Evolutionary conservation across 2,329 filamentous ascomycete species (phyloP).

Genomic region (Purpureocillium lavendulum): DNA sequence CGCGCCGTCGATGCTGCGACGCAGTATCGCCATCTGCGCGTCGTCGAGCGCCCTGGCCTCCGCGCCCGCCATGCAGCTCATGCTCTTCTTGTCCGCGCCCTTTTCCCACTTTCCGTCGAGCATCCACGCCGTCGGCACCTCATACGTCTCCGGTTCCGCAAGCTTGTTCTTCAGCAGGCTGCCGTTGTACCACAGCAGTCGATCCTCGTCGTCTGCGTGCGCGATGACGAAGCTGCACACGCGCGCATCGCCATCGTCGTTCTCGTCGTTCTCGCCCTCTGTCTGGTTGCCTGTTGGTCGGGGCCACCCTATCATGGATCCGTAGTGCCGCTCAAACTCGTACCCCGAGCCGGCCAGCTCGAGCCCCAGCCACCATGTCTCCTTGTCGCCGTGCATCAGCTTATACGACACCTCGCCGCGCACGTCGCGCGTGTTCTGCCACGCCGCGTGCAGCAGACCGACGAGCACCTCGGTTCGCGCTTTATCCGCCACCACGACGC

Average conservation of each 20-base stretch:
- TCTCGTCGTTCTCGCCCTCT: conserved; percentile 4
- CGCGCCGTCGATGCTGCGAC: conserved; percentile 4
- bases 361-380: conserved; percentile 36
- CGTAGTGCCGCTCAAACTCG: conserved; percentile 31
- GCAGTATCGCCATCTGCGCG: conserved; percentile 1
- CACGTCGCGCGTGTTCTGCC: conserved; percentile 33
- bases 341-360: conserved; percentile 29
- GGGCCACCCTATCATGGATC: conserved; percentile 28
- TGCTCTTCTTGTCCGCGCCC: conserved; percentile 19
- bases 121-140: conserved; percentile 30
- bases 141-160: conserved; percentile 19
- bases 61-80: conserved; percentile 27
- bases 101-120: conserved; percentile 28
- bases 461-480: conserved; percentile 24
- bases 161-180: conserved; percentile 31
- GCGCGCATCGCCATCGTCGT: not conserved
- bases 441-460: conserved; percentile 31
- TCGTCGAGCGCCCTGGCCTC: conserved; percentile 4
- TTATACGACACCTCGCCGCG: conserved; percentile 31
- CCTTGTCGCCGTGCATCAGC: conserved; percentile 35
- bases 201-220: conserved; percentile 28
- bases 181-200: conserved; percentile 34
- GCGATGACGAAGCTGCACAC: conserved; percentile 34
- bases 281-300: not conserved
- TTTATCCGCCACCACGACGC: conserved; percentile 33